phyloP scores from a whole-genome alignment of 192 early-diverging fungal species.

The Coemansia sp. region DNA sequence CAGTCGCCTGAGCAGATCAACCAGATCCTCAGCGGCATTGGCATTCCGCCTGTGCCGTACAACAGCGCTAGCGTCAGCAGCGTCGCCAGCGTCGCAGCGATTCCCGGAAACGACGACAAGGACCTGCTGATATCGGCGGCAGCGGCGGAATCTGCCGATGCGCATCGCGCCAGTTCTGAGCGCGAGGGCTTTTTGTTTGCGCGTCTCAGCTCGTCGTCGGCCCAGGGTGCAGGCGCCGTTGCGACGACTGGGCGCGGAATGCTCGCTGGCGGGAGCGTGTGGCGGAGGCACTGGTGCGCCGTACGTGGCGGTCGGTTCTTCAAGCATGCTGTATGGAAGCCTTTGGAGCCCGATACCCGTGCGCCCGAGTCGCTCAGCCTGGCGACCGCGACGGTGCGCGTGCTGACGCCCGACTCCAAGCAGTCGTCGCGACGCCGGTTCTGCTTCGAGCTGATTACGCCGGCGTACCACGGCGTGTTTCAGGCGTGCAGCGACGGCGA shows the following conservation, averaged over 20 bases:
- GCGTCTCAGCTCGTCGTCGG: conserved; percentile 9
- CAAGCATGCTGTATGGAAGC: conserved; percentile 16
- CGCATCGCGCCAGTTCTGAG: conserved; percentile 12
- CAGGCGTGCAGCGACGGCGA: conserved; percentile 71
- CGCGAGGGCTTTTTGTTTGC: conserved; percentile 47
- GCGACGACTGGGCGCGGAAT: not conserved
- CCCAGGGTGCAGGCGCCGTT: conserved; percentile 1
- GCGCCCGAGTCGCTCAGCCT: conserved; percentile 25
- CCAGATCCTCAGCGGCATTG: conserved; percentile 11
- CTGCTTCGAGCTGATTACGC: conserved; percentile 80
- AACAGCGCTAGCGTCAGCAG: conserved; percentile 8
- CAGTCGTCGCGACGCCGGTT: conserved; percentile 56
- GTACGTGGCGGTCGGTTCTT: conserved; percentile 36
- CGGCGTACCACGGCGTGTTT: conserved; percentile 64
- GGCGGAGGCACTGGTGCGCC: conserved; percentile 51
- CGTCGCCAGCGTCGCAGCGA: not conserved
- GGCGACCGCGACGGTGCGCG: conserved; percentile 41
- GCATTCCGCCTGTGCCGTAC: not conserved
- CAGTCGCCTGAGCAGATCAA: conserved; percentile 16
- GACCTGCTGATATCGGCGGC: not conserved
- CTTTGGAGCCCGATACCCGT: not conserved
- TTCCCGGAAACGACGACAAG: not conserved
- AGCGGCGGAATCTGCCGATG: not conserved
- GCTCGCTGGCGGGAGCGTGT: conserved; percentile 10
- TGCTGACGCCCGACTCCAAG: conserved; percentile 30